These are phyloP conservation scores for Mycena floridula DNA, from an alignment of 768 basidiomycete genomes.

Conservation along the genomic window DNA sequence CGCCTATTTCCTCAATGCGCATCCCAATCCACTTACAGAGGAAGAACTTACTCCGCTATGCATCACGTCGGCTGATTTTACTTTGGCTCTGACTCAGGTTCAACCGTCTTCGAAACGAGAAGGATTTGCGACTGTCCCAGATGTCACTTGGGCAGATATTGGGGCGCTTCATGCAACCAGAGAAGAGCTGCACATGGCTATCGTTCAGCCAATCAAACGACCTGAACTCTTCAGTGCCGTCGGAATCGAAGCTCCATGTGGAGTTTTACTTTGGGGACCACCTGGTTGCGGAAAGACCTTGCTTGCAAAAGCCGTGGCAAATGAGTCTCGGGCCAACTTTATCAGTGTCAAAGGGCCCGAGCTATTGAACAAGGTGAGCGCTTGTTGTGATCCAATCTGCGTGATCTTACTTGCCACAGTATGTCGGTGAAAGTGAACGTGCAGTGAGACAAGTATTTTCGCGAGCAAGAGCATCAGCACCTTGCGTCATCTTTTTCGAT, in stretches of 20 bases:
- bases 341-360: constrained; percentile 98
- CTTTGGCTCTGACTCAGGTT: constrained; percentile 73
- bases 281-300: constrained; percentile 98
- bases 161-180: constrained; percentile 85
- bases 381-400: not conserved
- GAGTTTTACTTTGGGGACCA: constrained; percentile 97
- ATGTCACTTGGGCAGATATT: constrained; percentile 91
- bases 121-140: constrained; percentile 95
- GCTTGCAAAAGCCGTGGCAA: constrained; percentile 97
- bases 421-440: constrained; percentile 95
- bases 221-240: constrained; percentile 86
- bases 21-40: constrained; percentile 74
- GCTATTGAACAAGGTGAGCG: constrained; percentile 86
- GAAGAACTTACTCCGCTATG: constrained; percentile 76
- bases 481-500: constrained; percentile 94
- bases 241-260: constrained; percentile 88
- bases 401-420: constrained; percentile 38
- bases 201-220: constrained; percentile 88
- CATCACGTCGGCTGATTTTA: constrained; percentile 80
- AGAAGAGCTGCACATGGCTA: constrained; percentile 94
- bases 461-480: constrained; percentile 86
- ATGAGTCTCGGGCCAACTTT: constrained; percentile 92
- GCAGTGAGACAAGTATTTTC: constrained; percentile 95
- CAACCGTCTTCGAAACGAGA: constrained; percentile 97
- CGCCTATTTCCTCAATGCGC: constrained; percentile 81